Evolutionary conservation across 805 yeast species (phyloP), one percentile per base, ranked within the genome.

Genomic region (Wickerhamomyces chambardii): DNA sequence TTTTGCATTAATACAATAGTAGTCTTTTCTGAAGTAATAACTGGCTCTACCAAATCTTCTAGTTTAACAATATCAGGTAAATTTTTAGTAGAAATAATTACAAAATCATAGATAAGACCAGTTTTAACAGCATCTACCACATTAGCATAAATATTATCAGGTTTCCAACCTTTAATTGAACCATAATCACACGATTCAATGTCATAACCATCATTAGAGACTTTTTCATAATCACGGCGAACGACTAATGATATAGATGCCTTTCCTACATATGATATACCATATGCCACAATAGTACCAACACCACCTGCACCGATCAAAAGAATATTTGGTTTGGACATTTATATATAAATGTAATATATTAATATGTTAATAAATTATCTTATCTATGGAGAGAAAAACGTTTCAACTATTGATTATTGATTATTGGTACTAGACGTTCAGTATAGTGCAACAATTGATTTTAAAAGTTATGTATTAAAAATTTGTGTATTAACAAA

Each of bases 251-350:
- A 73, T 11, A 82, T 77, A 17, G 63, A 61, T 9, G 74, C 64
- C 30, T 62, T 55, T 0, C 68, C 73, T 30, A 68, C 62, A 29
- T 55, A 52, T 44, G 63, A 66, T 24, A 85, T 61, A 0, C 83
- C 73, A 33, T 78, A 67, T 0, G 94, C 84, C 3, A 81, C 78
- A 25, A 85, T 72, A 15, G 85, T 69, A 27, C 95, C 95, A 10
- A 85, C 92, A 28, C 95, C 95, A 14, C 95, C 95, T 30, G 85
- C 70, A 10, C 95, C 95, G 28, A 84, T 69, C 10, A 84, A 61
- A 11, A 84, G 61, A 15, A 78, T 75, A 34, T 63, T 55, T 12
- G 58, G 50, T 12, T 19, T 26, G n/a, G 22, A 15, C 34, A 26
- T 32, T 6, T 15, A 26, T 17, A n/a, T 26, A 28, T 14, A 8